These are phyloP conservation scores for Draba incana DNA, from an alignment of 345 rosid genomes.

Conservation along the genomic window DNA sequence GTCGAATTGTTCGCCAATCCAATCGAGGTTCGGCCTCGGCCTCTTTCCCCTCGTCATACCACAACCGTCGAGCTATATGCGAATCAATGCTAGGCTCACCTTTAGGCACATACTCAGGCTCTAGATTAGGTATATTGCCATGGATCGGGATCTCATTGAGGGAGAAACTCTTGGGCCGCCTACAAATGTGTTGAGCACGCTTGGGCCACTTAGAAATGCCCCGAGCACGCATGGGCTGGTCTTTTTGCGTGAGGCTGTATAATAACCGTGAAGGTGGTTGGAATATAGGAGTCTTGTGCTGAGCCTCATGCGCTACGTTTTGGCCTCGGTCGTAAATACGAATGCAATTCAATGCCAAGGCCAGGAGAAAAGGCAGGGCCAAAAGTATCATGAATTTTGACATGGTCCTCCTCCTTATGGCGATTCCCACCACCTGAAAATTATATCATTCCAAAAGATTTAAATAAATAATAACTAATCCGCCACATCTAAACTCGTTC, in stretches of 20 bases:
- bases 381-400: neutral
- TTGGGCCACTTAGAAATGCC: too few relatives aligned
- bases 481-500: constrained; percentile 7
- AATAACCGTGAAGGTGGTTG: neutral
- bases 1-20: constrained; percentile 26
- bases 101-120: constrained; percentile 16
- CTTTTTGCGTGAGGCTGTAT: constrained; percentile 16
- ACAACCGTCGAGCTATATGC: constrained; percentile 49
- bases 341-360: constrained; percentile 20
- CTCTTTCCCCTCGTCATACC: constrained; percentile 42
- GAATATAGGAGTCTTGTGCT: constrained; percentile 2
- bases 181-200: too few relatives aligned
- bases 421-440: constrained; percentile 17
- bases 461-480: neutral
- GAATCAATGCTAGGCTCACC: constrained; percentile 43
- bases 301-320: constrained; percentile 1
- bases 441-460: neutral
- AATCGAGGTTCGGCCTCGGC: neutral
- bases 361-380: constrained; percentile 21
- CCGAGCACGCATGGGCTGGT: neutral
- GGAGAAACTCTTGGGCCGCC: too few relatives aligned
- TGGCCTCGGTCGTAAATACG: neutral
- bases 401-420: neutral
- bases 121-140: neutral
- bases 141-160: neutral